A percentile compares a stretch with the other conserved stretches of the same genome.
These are phyloP conservation scores for Suillus variegatus DNA, from an alignment of 768 basidiomycete genomes.

Conservation along the genomic window DNA sequence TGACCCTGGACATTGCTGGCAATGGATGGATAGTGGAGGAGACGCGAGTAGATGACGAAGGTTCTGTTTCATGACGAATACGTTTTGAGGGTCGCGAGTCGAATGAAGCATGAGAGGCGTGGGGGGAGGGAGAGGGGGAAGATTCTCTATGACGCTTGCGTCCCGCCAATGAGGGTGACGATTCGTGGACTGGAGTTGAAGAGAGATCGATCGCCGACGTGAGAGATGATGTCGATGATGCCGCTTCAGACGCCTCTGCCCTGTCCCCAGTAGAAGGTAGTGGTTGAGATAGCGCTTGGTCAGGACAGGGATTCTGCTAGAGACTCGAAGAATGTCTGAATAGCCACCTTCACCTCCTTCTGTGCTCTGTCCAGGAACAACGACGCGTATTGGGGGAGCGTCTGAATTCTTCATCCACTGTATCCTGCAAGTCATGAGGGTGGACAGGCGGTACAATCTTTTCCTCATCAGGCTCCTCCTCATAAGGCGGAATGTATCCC, in stretches of 20 bases:
- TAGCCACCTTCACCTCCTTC: constrained; percentile 22
- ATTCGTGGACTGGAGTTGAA: neutral
- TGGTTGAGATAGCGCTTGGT: neutral
- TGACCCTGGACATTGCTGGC: neutral
- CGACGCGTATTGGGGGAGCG: constrained; percentile 32
- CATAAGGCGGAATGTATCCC: constrained; percentile 32
- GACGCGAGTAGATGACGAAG: constrained; percentile 5
- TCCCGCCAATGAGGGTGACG: neutral
- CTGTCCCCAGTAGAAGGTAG: neutral
- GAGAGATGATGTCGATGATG: neutral
- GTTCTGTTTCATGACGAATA: neutral
- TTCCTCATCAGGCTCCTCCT: constrained; percentile 35
- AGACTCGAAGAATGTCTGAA: constrained; percentile 22
- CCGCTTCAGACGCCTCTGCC: neutral
- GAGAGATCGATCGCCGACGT: neutral
- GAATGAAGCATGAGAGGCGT: neutral
- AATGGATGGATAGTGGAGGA: constrained; percentile 4
- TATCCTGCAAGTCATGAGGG: constrained; percentile 32
- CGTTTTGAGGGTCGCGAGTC: constrained; percentile 6
- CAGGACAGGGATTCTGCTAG: constrained; percentile 15
- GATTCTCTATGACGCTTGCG: constrained; percentile 8
- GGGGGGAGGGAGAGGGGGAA: constrained; percentile 5
- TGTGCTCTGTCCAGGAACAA: constrained; percentile 38
- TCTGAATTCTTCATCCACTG: constrained; percentile 39
- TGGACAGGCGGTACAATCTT: constrained; percentile 33